phyloP scores from a whole-genome alignment of 2,329 filamentous ascomycete genomes.

The Fusarium sterilihyphosum region DNA sequence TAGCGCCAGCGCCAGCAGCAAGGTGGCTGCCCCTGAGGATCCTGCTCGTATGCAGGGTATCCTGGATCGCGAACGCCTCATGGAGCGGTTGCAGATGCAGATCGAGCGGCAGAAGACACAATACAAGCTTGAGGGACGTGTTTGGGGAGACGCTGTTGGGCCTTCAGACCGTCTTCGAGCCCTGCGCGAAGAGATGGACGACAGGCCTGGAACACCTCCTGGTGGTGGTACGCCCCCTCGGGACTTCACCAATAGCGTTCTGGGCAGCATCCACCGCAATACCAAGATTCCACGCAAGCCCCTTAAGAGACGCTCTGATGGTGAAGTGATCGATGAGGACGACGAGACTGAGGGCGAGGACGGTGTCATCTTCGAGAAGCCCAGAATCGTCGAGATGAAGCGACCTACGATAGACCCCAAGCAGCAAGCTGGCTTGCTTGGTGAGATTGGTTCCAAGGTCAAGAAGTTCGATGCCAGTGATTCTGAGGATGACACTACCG shows the following conservation, averaged over 20 bases:
- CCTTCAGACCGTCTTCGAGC: conserved; percentile 93
- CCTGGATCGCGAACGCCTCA: conserved; percentile 88
- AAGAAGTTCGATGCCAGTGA: conserved; percentile 78
- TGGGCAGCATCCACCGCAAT: conserved; percentile 75
- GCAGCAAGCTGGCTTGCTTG: conserved; percentile 72
- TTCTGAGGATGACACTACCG: conserved; percentile 77
- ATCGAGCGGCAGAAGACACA: conserved; percentile 97
- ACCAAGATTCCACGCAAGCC: conserved; percentile 67
- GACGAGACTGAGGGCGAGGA: conserved; percentile 62
- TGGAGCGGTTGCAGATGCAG: conserved; percentile 94
- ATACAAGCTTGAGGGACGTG: conserved; percentile 93
- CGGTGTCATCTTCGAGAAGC: conserved; percentile 74
- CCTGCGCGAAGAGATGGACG: conserved; percentile 93
- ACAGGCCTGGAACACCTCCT: conserved; percentile 60
- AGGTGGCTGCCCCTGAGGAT: conserved; percentile 68
- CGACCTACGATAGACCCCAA: conserved; percentile 73
- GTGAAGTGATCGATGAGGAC: conserved; percentile 59
- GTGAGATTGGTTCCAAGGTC: conserved; percentile 79
- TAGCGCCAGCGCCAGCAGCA: conserved; percentile 57
- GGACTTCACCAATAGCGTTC: conserved; percentile 76
- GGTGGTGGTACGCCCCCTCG: conserved; percentile 63
- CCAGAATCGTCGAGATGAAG: conserved; percentile 80
- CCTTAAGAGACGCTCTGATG: conserved; percentile 52
- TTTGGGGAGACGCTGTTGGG: conserved; percentile 83
- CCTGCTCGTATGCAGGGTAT: conserved; percentile 88